Conservation (phyloP, 108 stramenopile species). For the Skeletonema grethae region DNA sequence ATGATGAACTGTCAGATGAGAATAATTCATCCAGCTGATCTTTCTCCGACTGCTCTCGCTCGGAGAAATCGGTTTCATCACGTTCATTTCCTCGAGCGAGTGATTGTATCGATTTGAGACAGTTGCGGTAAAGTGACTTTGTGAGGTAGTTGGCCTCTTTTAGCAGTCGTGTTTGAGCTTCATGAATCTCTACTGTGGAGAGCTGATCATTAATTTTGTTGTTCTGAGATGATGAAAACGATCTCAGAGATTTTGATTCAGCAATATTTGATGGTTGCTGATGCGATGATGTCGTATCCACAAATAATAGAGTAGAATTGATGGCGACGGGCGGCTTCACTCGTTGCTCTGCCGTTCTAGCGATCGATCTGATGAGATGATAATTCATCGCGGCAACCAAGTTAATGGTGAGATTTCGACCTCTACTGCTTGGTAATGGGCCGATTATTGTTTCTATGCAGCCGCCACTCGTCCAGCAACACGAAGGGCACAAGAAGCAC, state of each 20-base stretch:
- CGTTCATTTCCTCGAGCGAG: slow-evolving; percentile 72
- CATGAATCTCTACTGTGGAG: background rate
- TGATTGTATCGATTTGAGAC: slow-evolving; percentile 58
- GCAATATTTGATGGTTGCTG: background rate
- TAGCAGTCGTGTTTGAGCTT: slow-evolving; percentile 35
- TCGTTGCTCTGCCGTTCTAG: background rate
- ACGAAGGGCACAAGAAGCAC: background rate
- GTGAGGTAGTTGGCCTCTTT: slow-evolving; percentile 70
- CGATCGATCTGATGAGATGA: background rate
- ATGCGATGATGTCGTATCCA: background rate
- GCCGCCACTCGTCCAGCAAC: slow-evolving; percentile 9
- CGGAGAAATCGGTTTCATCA: slow-evolving; percentile 70
- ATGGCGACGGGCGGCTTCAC: background rate
- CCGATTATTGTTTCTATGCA: slow-evolving; percentile 5
- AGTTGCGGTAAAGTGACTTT: slow-evolving; percentile 66
- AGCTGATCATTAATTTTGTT: background rate
- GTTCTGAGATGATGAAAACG: background rate
- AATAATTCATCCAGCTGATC: slow-evolving; percentile 17
- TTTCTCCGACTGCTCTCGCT: slow-evolving; percentile 54
- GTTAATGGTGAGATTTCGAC: background rate
- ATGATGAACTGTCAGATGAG: background rate
- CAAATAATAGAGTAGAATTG: background rate
- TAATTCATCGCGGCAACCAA: background rate
- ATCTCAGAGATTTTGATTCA: background rate
- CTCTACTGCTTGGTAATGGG: background rate